Evolutionary conservation across 2,329 filamentous ascomycete genomes (phyloP).

Genomic region (Colletotrichum salicis): DNA sequence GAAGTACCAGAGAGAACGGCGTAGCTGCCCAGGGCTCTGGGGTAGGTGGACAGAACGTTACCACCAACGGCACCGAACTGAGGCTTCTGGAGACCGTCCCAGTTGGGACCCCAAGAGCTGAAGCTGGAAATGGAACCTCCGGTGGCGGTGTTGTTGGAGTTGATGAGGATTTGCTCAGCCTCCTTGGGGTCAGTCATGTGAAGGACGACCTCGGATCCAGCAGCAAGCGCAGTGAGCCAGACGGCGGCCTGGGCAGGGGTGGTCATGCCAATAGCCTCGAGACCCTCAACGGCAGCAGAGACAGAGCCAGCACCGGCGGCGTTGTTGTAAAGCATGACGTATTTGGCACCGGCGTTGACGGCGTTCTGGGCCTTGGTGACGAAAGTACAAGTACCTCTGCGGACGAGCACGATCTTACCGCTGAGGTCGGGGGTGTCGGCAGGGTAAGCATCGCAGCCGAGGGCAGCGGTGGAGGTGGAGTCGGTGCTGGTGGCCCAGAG

Average conservation of each 20-base stretch:
- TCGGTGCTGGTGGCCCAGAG: constrained; percentile 63
- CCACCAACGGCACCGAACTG: constrained; percentile 67
- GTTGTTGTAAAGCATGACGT: constrained; percentile 72
- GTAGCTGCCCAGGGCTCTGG: constrained; percentile 57
- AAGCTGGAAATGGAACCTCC: constrained; percentile 64
- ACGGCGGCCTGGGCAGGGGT: constrained; percentile 51
- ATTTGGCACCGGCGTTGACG: constrained; percentile 65
- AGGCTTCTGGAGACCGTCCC: constrained; percentile 67
- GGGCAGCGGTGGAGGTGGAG: constrained; percentile 53
- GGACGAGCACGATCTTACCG: constrained; percentile 67
- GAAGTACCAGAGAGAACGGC: constrained; percentile 66
- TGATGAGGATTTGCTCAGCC: constrained; percentile 47
- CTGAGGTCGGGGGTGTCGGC: constrained; percentile 66
- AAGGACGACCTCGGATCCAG: constrained; percentile 55
- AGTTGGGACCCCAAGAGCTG: constrained; percentile 71
- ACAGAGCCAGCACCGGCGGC: constrained; percentile 47
- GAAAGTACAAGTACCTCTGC: constrained; percentile 68
- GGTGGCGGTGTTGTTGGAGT: constrained; percentile 52
- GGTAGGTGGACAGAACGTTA: constrained; percentile 68
- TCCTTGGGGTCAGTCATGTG: constrained; percentile 54
- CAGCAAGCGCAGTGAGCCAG: constrained; percentile 56
- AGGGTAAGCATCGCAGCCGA: constrained; percentile 64
- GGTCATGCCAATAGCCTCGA: constrained; percentile 55
- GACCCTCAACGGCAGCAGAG: constrained; percentile 43
- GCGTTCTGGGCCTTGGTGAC: constrained; percentile 64